Evolutionary conservation across 257 asterid genomes (phyloP), one percentile per base, ranked within the genome.

Genomic region (Anisodus tanguticus): DNA sequence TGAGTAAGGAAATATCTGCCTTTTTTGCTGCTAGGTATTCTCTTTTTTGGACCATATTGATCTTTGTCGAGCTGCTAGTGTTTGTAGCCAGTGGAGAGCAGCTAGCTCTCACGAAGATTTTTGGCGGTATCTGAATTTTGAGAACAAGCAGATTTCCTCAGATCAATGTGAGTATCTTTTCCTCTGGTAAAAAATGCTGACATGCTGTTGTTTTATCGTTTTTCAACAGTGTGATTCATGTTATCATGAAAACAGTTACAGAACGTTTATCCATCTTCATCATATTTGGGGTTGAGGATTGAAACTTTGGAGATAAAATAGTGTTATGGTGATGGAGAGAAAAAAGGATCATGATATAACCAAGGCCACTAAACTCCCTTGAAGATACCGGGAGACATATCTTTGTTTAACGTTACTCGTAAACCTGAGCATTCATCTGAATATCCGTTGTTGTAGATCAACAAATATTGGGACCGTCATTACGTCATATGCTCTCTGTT

Each of bases 21-120:
- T 54, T 15, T 57, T 68, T 26, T 85, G 59, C 37, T 87, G 80
- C 51, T 86, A 97, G 99, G 98, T 94, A 83, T 91, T 97, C 87
- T 86, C 97, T 85, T 97, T 97, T 91, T 90, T 97, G 97, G 93
- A 84, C 71, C 98, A 95, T 84, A 82, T 91, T 80, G 95, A 95
- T 88, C 98, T 97, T 85, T 97, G 99, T 88, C 95, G 93, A 88
- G 97, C 97, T 22, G 94, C 98, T 84, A 88, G 90, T 84, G 98
- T 95, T 85, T 97, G 98, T 89, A 88, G 88, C 90, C 99, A 95
- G 91, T 97, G 99, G 99, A 92, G 98, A 87, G 94, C 91, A 78
- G 96, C 98, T 68, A 93, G 97, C 89, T 91, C 98, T 80, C 99
- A 97, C 86, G 99, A 97, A 90, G 98, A 97, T 86, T 97, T 97